These are phyloP conservation scores for Fagopyrum tataricum DNA, from an alignment of 148 eudicot species.

Conservation along the genomic window DNA sequence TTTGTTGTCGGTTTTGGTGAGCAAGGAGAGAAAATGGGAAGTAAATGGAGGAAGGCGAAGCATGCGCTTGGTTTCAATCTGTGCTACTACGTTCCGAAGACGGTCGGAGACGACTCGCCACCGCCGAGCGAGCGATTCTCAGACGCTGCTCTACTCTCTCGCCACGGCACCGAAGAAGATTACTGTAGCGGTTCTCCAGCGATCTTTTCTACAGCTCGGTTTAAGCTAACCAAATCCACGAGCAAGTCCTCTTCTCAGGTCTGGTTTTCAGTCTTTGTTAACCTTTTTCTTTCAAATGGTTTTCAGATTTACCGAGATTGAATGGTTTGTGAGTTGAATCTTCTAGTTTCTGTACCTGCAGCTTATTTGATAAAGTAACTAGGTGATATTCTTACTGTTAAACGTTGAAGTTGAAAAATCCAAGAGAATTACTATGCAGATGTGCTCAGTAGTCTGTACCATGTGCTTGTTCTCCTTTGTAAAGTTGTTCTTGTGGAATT, in stretches of 20 bases:
- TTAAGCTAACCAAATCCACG: slow-evolving; percentile 15
- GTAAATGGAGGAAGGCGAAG: slow-evolving; percentile 76
- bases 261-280: neutral
- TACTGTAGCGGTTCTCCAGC: slow-evolving; percentile 4
- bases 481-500: neutral
- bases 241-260: slow-evolving; percentile 24
- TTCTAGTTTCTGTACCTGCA: neutral
- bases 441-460: neutral
- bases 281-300: neutral
- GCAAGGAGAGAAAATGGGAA: slow-evolving; percentile 34
- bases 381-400: neutral
- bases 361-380: neutral
- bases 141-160: slow-evolving; percentile 28
- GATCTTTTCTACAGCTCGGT: neutral
- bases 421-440: neutral
- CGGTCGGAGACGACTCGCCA: slow-evolving; percentile 20
- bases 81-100: slow-evolving; percentile 47
- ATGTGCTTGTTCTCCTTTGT: slow-evolving; percentile 8
- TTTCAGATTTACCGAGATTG: slow-evolving; percentile 2
- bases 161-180: neutral
- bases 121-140: slow-evolving; percentile 27
- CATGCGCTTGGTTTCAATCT: slow-evolving; percentile 48
- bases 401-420: neutral
- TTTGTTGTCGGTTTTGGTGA: neutral
- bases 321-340: neutral